These are phyloP conservation scores for Alternaria rosae DNA, from an alignment of 2,329 filamentous ascomycete genomes.

Conservation along the genomic window DNA sequence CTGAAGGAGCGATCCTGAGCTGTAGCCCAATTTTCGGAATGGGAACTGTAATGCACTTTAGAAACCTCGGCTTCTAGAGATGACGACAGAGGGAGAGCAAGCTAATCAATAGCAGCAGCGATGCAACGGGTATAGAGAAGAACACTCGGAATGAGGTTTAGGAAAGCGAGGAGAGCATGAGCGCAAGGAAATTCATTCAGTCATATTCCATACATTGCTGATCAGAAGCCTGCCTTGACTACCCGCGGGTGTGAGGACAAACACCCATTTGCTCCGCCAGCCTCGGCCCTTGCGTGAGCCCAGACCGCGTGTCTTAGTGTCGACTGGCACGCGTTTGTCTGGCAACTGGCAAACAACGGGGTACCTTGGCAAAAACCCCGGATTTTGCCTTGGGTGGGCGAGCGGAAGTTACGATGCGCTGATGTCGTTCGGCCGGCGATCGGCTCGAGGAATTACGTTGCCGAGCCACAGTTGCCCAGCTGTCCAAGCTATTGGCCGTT, in stretches of 20 bases:
- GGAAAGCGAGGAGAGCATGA: constrained; percentile 13
- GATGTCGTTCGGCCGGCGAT: constrained; percentile 39
- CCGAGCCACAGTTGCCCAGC: constrained; percentile 10
- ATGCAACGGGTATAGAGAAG: constrained; percentile 9
- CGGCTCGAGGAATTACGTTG: constrained; percentile 33
- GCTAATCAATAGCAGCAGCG: constrained; percentile 1
- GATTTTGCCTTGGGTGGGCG: constrained; percentile 42
- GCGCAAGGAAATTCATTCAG: constrained; percentile 26
- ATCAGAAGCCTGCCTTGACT: constrained; percentile 16
- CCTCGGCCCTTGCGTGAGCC: constrained; percentile 46
- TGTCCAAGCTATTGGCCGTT: constrained; percentile 1
- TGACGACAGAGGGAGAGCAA: constrained; percentile 27
- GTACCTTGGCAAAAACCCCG: constrained; percentile 31
- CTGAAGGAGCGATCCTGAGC: neutral
- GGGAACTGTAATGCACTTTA: neutral
- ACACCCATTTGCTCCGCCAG: constrained; percentile 33
- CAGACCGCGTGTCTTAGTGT: constrained; percentile 25
- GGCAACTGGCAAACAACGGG: constrained; percentile 10
- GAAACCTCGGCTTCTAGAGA: constrained; percentile 4
- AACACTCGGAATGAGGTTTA: constrained; percentile 6
- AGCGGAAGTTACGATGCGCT: constrained; percentile 40
- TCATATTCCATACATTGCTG: constrained; percentile 28
- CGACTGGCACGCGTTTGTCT: constrained; percentile 29
- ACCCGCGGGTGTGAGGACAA: constrained; percentile 46
- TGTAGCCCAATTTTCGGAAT: neutral